Conservation (phyloP, 768 basidiomycete genomes). For the Candolleomyces eurysporus region DNA sequence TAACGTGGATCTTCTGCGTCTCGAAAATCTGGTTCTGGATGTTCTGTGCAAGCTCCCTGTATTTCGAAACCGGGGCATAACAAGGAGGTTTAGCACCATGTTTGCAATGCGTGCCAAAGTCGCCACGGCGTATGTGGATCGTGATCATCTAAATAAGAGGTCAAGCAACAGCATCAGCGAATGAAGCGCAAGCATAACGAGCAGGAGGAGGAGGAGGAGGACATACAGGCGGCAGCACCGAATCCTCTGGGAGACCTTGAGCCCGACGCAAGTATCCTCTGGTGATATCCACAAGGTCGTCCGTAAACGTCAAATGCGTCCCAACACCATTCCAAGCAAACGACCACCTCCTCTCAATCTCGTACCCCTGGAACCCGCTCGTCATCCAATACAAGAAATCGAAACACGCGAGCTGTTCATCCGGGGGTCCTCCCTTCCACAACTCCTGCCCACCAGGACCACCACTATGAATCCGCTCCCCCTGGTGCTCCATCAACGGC, state of each 20-base stretch:
- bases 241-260: neutral
- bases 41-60: neutral
- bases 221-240: neutral
- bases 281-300: neutral
- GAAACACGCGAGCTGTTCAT: neutral
- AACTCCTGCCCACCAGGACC: neutral
- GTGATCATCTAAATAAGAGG: neutral
- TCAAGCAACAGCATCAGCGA: too few relatives aligned
- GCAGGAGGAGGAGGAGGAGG: neutral
- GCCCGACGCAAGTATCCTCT: neutral
- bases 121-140: neutral
- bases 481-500: neutral
- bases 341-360: neutral
- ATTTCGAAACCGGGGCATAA: neutral
- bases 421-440: neutral
- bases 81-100: neutral
- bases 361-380: neutral
- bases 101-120: neutral
- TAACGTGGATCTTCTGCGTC: neutral
- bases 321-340: neutral
- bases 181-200: neutral
- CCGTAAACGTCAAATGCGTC: neutral
- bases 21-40: neutral
- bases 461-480: too few relatives aligned
- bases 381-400: constrained; percentile 1